Evolutionary conservation across 2,329 filamentous ascomycete genomes (phyloP), one percentile per base, ranked within the genome.

Genomic region (Calonectria hongkongensis): DNA sequence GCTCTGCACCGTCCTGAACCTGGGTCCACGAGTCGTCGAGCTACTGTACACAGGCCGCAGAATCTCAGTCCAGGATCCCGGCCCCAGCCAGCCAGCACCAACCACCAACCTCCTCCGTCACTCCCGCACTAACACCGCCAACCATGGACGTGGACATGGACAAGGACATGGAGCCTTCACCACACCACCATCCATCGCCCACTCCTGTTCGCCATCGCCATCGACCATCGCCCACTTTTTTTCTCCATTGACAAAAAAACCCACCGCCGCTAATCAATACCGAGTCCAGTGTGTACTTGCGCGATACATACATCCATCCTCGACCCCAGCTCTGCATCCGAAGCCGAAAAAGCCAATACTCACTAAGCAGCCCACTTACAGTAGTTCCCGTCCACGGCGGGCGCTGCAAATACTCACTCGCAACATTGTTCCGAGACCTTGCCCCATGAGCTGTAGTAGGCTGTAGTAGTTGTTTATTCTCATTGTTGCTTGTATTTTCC

Each of bases 151-250:
- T 36, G 33, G 33, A 36, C 33, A 36, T 36, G 33, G 33, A 36
- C 21, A 21, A 21, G 21, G 21, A 21, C 21, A 21, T 21, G 21
- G 21, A 10, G 30, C n/a, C 30, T 43, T 51, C 45, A 47, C 68
- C 68, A 66, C 68, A 66, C 62, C 68, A 70, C 50, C 41, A n/a
- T 60, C 50, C 41, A n/a, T 60, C 56, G 21, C 36, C 64, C 66
- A n/a, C 54, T 51, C 28, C 30, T 27, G 50, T 30, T 51, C 12
- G 36, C 30, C 43, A 70, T 41, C 60, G 21, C 18, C 60, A 30
- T 51, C 27, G 43, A 48, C 16, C 63, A 63, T 36, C 60, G 43
- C 50, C 68, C 68, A 70, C 68, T 56, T 50, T 58, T 71, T 54
- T 16, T 51, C 28, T 33, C 25, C 27, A 15, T 50, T 27, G 5